A percentile compares a stretch with the other conserved stretches of the same genome.
Evolutionary conservation across 345 rosid species (phyloP).

Genomic region (Leavenworthia alabamica): DNA sequence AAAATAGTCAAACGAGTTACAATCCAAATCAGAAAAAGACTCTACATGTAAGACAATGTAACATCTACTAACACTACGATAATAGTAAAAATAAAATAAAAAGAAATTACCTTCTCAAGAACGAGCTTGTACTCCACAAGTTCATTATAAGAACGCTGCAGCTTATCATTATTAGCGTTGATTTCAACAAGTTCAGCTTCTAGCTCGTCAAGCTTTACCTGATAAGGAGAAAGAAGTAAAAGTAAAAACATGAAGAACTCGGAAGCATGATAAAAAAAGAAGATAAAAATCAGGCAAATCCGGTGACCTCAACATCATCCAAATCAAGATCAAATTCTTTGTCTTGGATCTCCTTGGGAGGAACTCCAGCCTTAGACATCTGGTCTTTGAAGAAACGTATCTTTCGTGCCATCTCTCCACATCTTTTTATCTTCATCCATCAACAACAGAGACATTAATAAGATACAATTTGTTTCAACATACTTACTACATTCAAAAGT

Average conservation of each 20-base stretch:
- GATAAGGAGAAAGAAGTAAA: slow-evolving; percentile 26
- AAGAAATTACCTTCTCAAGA: slow-evolving; percentile 60
- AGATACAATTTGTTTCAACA: neutral
- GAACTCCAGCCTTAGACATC: slow-evolving; percentile 70
- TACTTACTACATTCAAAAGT: neutral
- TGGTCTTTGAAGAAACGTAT: slow-evolving; percentile 87
- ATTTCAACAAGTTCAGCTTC: slow-evolving; percentile 85
- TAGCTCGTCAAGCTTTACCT: slow-evolving; percentile 77
- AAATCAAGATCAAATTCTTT: slow-evolving; percentile 63
- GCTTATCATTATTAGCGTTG: slow-evolving; percentile 82
- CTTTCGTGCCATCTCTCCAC: slow-evolving; percentile 93
- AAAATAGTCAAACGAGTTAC: neutral
- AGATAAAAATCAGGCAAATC: neutral
- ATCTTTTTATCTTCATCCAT: slow-evolving; percentile 66
- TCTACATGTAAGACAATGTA: neutral
- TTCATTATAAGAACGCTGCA: slow-evolving; percentile 75
- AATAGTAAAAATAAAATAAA: neutral
- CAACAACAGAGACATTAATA: slow-evolving; percentile 8
- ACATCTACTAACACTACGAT: neutral
- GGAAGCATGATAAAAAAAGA: neutral
- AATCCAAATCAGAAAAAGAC: neutral
- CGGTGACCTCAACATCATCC: slow-evolving; percentile 78
- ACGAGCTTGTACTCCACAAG: slow-evolving; percentile 88
- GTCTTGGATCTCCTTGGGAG: slow-evolving; percentile 35
- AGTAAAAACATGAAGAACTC: slow-evolving; percentile 1